These are phyloP conservation scores for Diospyros lotus DNA, from an alignment of 148 eudicot species.

Conservation along the genomic window DNA sequence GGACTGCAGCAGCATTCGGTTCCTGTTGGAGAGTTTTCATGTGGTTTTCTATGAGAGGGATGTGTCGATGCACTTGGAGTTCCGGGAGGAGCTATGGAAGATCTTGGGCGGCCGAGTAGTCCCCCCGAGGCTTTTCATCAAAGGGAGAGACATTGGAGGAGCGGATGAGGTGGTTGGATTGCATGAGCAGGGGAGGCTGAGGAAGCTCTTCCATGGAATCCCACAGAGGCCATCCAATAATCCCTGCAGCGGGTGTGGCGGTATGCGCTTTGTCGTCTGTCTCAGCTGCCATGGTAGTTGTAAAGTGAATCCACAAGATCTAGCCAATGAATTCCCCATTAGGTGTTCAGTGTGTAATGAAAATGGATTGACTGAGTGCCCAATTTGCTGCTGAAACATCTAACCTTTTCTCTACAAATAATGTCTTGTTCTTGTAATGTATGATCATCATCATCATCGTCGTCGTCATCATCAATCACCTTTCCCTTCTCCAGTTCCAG, in stretches of 20 bases:
- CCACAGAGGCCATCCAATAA: constrained; percentile 26
- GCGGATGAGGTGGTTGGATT: constrained; percentile 59
- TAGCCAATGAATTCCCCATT: constrained; percentile 13
- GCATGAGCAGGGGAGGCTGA: constrained; percentile 59
- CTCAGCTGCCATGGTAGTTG: constrained; percentile 58
- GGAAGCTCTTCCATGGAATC: constrained; percentile 50
- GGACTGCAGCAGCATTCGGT: constrained; percentile 46
- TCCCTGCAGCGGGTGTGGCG: constrained; percentile 50
- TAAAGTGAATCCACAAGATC: constrained; percentile 36
- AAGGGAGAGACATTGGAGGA: constrained; percentile 70
- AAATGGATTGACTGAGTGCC: constrained; percentile 70
- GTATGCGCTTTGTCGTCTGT: constrained; percentile 55
- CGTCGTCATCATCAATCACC: too few species aligned
- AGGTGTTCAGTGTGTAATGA: constrained; percentile 65
- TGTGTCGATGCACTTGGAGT: constrained; percentile 59
- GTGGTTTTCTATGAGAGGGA: constrained; percentile 54
- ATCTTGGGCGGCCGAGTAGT: constrained; percentile 40
- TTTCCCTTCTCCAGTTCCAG: too few species aligned
- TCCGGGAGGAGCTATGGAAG: constrained; percentile 55
- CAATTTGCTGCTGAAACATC: constrained; percentile 37
- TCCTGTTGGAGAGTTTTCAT: constrained; percentile 49
- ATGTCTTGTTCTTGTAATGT: background rate
- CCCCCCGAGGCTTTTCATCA: constrained; percentile 73
- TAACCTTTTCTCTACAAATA: background rate
- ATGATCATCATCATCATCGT: background rate